A percentile compares a stretch with the other conserved stretches of the same genome.
phyloP scores from a whole-genome alignment of 768 basidiomycete species.

The Mycena rebaudengoi region DNA sequence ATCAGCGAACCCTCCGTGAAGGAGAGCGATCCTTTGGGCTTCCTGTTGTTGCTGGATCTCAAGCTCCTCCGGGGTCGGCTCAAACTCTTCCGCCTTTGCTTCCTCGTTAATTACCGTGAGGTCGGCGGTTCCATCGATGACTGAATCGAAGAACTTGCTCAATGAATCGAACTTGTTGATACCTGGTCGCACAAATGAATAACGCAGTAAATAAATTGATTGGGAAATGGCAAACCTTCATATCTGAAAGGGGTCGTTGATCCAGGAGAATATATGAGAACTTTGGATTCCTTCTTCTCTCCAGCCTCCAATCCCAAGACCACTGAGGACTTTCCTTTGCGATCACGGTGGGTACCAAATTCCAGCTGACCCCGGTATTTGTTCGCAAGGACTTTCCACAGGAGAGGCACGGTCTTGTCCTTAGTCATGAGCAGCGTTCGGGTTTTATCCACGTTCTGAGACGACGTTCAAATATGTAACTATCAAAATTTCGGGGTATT shows the following conservation, averaged over 20 bases:
- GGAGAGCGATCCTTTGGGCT: conserved; percentile 59
- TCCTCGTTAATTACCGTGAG: conserved; percentile 52
- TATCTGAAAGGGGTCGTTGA: conserved; percentile 67
- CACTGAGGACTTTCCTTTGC: conserved; percentile 65
- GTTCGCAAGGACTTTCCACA: conserved; percentile 84
- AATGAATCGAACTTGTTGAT: conserved; percentile 78
- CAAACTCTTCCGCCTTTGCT: conserved; percentile 51
- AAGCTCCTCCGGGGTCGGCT: conserved; percentile 48
- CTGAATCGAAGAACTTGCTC: conserved; percentile 74
- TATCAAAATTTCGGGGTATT: neutral
- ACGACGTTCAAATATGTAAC: neutral
- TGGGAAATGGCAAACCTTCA: conserved; percentile 57
- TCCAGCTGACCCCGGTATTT: conserved; percentile 70
- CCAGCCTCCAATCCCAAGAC: conserved; percentile 66
- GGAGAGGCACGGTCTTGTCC: conserved; percentile 76
- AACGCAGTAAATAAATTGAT: neutral
- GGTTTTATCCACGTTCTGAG: conserved; percentile 47
- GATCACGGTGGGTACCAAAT: conserved; percentile 73
- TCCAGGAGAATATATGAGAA: conserved; percentile 74
- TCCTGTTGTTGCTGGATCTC: conserved; percentile 61
- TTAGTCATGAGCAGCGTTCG: conserved; percentile 78
- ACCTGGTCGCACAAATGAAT: conserved; percentile 49
- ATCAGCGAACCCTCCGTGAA: conserved; percentile 59
- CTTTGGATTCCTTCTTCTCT: conserved; percentile 65
- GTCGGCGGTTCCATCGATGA: conserved; percentile 73